phyloP scores from a whole-genome alignment of 75 land plant genomes.

The Cunninghamia lanceolata region DNA sequence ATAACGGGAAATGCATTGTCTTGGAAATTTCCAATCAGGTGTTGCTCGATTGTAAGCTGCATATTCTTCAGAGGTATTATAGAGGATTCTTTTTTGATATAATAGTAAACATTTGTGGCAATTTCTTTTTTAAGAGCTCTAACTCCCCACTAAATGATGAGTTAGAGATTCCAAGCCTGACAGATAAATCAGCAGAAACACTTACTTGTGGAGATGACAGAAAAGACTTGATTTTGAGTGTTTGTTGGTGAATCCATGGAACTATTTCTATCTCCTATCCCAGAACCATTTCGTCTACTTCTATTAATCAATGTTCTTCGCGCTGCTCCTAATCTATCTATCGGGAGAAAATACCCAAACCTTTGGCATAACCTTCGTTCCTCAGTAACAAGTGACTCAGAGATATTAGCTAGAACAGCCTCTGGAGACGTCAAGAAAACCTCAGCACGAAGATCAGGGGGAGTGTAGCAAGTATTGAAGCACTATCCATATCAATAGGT shows the following conservation, averaged over 20 bases:
- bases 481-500: too few relatives aligned
- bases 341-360: constrained; percentile 76
- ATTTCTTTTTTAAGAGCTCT: too few relatives aligned
- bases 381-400: constrained; percentile 96
- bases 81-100: too few relatives aligned
- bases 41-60: too few relatives aligned
- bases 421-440: constrained; percentile 94
- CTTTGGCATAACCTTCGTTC: constrained; percentile 91
- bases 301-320: constrained; percentile 21
- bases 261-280: too few relatives aligned
- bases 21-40: too few relatives aligned
- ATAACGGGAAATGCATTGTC: too few relatives aligned
- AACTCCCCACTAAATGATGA: not conserved
- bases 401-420: constrained; percentile 83
- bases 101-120: too few relatives aligned
- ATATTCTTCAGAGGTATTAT: too few relatives aligned
- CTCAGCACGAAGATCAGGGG: constrained; percentile 97
- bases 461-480: too few relatives aligned
- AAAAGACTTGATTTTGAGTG: constrained; percentile 10
- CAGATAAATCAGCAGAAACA: not conserved
- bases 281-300: constrained; percentile 52
- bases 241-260: constrained; percentile 26
- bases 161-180: not conserved
- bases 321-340: constrained; percentile 61
- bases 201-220: not conserved